phyloP scores from a whole-genome alignment of 2,329 filamentous ascomycete species.

The Fusarium oxysporum region DNA sequence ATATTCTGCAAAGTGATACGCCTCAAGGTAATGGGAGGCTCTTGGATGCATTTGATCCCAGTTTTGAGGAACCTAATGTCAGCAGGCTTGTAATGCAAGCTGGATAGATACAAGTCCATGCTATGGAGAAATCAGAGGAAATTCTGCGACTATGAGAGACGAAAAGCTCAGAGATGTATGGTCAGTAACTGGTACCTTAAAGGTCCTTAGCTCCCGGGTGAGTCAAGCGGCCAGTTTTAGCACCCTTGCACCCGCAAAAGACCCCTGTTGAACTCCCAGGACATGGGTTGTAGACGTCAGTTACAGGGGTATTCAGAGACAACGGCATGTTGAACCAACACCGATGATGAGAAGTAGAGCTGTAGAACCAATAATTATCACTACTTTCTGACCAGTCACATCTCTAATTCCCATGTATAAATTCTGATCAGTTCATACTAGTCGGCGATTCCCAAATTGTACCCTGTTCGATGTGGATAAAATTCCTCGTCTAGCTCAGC shows the following conservation, averaged over 20 bases:
- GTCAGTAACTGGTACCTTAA: too few species aligned
- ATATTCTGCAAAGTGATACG: background rate
- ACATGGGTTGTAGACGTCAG: background rate
- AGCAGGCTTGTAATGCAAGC: background rate
- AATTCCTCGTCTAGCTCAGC: conserved; percentile 11
- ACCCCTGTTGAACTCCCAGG: background rate
- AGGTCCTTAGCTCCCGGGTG: conserved; percentile 25
- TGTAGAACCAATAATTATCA: too few species aligned
- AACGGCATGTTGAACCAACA: background rate
- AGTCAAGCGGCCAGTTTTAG: conserved; percentile 37
- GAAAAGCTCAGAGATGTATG: background rate
- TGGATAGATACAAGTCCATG: background rate
- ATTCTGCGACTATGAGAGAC: background rate
- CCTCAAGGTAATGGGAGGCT: background rate
- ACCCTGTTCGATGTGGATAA: conserved; percentile 1
- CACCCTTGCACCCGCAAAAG: background rate
- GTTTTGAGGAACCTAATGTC: background rate
- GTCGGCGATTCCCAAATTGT: conserved; percentile 3
- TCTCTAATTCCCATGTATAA: background rate
- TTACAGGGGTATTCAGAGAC: conserved; percentile 4
- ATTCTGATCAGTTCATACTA: background rate
- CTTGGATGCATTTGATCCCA: background rate
- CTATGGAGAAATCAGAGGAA: background rate
- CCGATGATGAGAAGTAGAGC: background rate
- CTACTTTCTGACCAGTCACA: background rate